A percentile compares a stretch with the other conserved stretches of the same genome.
Evolutionary conservation across 139 green algal genomes (phyloP).

Genomic region (Chlamydomonas sp.): DNA sequence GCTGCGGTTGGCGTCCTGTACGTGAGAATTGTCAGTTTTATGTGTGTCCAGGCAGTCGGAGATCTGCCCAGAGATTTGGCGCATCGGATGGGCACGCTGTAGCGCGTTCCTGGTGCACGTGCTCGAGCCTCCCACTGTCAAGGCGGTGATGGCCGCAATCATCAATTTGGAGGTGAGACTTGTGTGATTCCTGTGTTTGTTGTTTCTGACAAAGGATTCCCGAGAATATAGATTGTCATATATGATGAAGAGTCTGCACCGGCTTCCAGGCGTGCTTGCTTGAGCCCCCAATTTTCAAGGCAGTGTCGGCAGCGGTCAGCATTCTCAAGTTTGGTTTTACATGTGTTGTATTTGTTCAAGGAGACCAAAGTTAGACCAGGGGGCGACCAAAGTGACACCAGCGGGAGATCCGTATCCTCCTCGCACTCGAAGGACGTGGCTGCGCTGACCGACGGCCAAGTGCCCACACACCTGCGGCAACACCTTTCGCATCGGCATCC

Average conservation of each 20-base stretch:
- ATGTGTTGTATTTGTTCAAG: too few relatives aligned
- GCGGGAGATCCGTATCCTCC: neutral
- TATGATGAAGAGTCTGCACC: too few relatives aligned
- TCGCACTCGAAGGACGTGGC: conserved; percentile 9
- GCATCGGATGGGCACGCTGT: conserved; percentile 63
- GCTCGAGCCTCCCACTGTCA: conserved; percentile 63
- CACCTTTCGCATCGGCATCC: neutral
- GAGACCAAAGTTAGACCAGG: too few relatives aligned
- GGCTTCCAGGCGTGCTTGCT: too few relatives aligned
- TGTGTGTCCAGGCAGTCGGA: too few relatives aligned
- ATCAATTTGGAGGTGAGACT: conserved; percentile 41
- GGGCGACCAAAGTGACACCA: too few relatives aligned
- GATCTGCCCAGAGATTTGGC: conserved; percentile 84
- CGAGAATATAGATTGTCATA: too few relatives aligned
- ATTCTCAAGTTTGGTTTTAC: neutral
- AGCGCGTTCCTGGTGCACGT: conserved; percentile 58
- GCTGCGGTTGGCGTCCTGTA: conserved; percentile 9
- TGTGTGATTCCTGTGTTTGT: too few relatives aligned
- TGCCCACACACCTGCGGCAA: neutral
- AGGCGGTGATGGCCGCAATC: conserved; percentile 54
- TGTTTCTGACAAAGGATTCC: too few relatives aligned
- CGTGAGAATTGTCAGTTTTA: too few relatives aligned
- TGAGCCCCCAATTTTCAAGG: neutral
- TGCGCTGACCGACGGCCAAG: conserved; percentile 5
- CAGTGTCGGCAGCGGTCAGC: neutral